Evolutionary conservation across 2,329 filamentous ascomycete species (phyloP).

Genomic region (Colletotrichum godetiae): DNA sequence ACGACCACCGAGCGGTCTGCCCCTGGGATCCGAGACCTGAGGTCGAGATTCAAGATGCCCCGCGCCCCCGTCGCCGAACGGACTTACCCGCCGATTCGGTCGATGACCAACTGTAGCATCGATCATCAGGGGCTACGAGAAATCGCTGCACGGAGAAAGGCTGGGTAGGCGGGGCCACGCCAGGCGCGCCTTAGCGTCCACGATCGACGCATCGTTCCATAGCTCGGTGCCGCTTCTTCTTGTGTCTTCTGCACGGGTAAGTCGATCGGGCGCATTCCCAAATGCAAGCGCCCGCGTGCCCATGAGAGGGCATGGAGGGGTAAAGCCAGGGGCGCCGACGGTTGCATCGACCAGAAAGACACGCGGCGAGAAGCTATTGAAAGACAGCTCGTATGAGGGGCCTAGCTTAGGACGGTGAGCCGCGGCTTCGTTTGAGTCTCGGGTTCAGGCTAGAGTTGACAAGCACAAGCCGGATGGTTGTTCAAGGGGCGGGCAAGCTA

Average conservation of each 20-base stretch:
- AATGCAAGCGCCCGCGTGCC: conserved; percentile 11
- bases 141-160: conserved; percentile 23
- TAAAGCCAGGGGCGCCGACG: not conserved
- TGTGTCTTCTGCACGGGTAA: conserved; percentile 1
- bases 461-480: not conserved
- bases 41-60: not conserved
- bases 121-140: conserved; percentile 34
- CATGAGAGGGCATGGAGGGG: not conserved
- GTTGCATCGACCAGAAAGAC: conserved; percentile 3
- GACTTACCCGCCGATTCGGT: conserved; percentile 27
- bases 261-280: conserved; percentile 1
- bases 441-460: not conserved
- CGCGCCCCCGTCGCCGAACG: not conserved
- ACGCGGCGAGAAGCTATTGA: conserved; percentile 13
- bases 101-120: conserved; percentile 33
- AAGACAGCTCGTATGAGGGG: not conserved
- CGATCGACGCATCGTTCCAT: conserved; percentile 27
- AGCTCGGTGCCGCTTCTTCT: not conserved
- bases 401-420: not conserved
- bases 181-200: conserved; percentile 28
- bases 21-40: conserved; percentile 4
- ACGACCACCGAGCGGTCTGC: conserved; percentile 18
- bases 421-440: not conserved
- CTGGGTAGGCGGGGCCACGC: conserved; percentile 27
- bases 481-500: not conserved